Percentiles rank a stretch among this genome's conserved stretches.
Conservation (phyloP, 139 green algal species). For the Trebouxia sp. region DNA sequence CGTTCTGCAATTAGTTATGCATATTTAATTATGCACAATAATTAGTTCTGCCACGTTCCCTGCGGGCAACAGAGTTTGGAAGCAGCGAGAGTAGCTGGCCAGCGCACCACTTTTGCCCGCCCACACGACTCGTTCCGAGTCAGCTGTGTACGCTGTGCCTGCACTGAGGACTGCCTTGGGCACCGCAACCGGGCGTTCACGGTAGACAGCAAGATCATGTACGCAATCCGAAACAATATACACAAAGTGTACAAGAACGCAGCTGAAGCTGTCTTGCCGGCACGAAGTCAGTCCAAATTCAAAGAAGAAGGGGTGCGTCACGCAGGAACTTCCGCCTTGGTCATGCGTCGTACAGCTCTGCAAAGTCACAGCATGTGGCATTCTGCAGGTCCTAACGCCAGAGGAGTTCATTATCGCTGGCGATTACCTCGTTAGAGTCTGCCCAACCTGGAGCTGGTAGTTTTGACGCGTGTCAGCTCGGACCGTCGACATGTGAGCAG, state of each 20-base stretch:
- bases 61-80: no score
- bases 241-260: constrained; percentile 51
- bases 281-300: constrained; percentile 42
- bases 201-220: neutral
- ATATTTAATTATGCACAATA: no score
- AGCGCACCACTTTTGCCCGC: no score
- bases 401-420: constrained; percentile 84
- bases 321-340: neutral
- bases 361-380: neutral
- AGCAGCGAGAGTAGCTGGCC: no score
- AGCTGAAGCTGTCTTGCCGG: constrained; percentile 45
- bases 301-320: constrained; percentile 58
- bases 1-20: no score
- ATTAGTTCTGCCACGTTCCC: no score
- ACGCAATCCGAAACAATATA: constrained; percentile 34
- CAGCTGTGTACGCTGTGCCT: no score
- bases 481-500: neutral
- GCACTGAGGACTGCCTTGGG: no score
- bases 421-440: constrained; percentile 82
- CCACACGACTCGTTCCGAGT: no score
- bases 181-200: no score
- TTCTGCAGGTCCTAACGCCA: constrained; percentile 79
- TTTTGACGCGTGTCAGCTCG: neutral
- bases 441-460: constrained; percentile 86
- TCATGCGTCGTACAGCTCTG: neutral